A percentile compares a stretch with the other conserved stretches of the same genome.
Conservation (phyloP, 2,329 filamentous ascomycete species). For the Aspergillus fischeri region DNA sequence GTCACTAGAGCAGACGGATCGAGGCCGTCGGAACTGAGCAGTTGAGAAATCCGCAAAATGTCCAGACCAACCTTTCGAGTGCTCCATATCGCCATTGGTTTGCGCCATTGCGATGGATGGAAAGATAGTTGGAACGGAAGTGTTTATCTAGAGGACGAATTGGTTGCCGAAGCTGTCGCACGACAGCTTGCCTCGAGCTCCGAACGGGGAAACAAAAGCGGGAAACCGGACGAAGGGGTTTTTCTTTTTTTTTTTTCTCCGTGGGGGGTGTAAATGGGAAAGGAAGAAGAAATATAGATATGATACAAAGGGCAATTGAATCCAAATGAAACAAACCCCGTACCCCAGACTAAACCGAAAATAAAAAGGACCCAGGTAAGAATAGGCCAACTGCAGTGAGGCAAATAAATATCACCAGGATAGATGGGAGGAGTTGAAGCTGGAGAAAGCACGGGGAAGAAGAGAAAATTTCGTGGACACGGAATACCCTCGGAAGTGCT, state of each 20-base stretch:
- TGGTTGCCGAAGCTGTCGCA: conserved; percentile 18
- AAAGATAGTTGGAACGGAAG: conserved; percentile 15
- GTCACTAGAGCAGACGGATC: conserved; percentile 4
- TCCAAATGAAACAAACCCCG: conserved; percentile 29
- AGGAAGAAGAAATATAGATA: conserved; percentile 15
- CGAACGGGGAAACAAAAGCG: conserved; percentile 4
- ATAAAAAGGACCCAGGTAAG: conserved; percentile 18
- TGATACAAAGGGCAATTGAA: conserved; percentile 35
- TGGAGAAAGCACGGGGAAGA: conserved; percentile 23
- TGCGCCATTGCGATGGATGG: conserved; percentile 33
- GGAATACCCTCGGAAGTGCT: conserved; percentile 39
- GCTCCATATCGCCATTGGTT: conserved; percentile 36
- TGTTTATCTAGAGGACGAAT: conserved; percentile 7
- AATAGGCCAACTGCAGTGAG: conserved; percentile 3
- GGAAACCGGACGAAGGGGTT: not conserved
- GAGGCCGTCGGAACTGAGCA: not conserved
- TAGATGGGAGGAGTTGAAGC: conserved; percentile 18
- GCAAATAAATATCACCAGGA: conserved; percentile 14
- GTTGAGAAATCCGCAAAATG: not conserved
- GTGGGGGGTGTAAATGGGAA: not conserved
- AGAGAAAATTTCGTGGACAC: conserved; percentile 42
- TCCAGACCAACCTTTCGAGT: conserved; percentile 35
- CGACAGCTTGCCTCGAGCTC: conserved; percentile 11
- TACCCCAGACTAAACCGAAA: conserved; percentile 29
- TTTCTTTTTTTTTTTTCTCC: not conserved